These are phyloP conservation scores for Paramyrothecium roridum DNA, from an alignment of 2,329 filamentous ascomycete species.

Conservation along the genomic window DNA sequence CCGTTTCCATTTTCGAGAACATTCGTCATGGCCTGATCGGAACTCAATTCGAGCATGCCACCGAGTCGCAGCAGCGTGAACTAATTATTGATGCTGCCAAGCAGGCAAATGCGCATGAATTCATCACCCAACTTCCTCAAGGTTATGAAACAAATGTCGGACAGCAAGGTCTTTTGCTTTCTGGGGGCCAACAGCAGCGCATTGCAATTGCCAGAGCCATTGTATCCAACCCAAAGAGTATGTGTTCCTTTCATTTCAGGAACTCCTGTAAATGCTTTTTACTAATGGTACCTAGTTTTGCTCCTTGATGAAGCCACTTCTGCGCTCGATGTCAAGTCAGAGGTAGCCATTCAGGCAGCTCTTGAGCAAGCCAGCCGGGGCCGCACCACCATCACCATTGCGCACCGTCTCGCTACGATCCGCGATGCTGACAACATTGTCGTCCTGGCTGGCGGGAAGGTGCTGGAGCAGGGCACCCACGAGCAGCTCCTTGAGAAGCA, in stretches of 20 bases:
- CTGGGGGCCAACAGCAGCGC: slow-evolving; percentile 11
- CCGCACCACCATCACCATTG: slow-evolving; percentile 59
- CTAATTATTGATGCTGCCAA: slow-evolving; percentile 5
- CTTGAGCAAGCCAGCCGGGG: slow-evolving; percentile 44
- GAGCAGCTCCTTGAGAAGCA: slow-evolving; percentile 43
- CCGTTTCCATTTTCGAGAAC: slow-evolving; percentile 39
- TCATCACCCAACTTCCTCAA: slow-evolving; percentile 9
- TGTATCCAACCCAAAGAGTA: slow-evolving; percentile 16
- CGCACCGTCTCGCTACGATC: slow-evolving; percentile 56
- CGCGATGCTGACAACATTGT: slow-evolving; percentile 62
- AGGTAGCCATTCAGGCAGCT: slow-evolving; percentile 43
- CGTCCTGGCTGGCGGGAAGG: slow-evolving; percentile 55
- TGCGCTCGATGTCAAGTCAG: slow-evolving; percentile 10
- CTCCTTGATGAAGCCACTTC: slow-evolving; percentile 13
- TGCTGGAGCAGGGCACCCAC: slow-evolving; percentile 61
- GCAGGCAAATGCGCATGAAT: slow-evolving; percentile 10
- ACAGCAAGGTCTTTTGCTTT: slow-evolving; percentile 5
- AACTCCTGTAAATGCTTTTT: not conserved
- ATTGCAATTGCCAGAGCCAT: slow-evolving; percentile 11
- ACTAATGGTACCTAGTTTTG: slow-evolving; percentile 4
- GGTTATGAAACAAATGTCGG: slow-evolving; percentile 12
- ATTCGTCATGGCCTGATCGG: slow-evolving; percentile 33
- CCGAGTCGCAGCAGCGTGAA: not conserved
- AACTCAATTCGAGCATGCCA: not conserved
- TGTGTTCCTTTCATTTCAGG: not conserved